These are phyloP conservation scores for Xylaria sp. DNA, from an alignment of 2,329 filamentous ascomycete genomes.

Conservation along the genomic window DNA sequence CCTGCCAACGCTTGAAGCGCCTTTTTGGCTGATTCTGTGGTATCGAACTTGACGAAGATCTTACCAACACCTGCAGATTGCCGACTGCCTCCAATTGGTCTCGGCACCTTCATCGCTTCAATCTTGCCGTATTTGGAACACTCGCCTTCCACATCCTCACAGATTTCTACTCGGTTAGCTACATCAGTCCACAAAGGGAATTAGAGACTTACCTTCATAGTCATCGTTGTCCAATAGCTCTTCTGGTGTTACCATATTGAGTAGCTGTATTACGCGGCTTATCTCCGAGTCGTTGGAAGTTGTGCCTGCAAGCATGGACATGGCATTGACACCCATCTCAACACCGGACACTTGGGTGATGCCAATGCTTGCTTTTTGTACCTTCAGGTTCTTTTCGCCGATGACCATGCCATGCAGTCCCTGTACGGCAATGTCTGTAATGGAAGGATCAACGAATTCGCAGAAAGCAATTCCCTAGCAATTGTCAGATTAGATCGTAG, in stretches of 20 bases:
- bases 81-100: slow-evolving; percentile 83
- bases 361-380: slow-evolving; percentile 89
- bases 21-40: slow-evolving; percentile 79
- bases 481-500: slow-evolving; percentile 45
- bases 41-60: slow-evolving; percentile 95
- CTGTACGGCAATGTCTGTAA: slow-evolving; percentile 87
- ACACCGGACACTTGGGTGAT: slow-evolving; percentile 91
- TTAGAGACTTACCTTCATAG: slow-evolving; percentile 78
- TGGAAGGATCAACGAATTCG: slow-evolving; percentile 83
- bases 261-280: slow-evolving; percentile 85
- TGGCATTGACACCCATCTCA: slow-evolving; percentile 96
- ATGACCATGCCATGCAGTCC: slow-evolving; percentile 94
- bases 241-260: slow-evolving; percentile 98
- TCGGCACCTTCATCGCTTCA: slow-evolving; percentile 89
- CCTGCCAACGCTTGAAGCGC: slow-evolving; percentile 91
- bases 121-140: slow-evolving; percentile 91
- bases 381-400: slow-evolving; percentile 85
- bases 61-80: slow-evolving; percentile 93
- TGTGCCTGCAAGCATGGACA: slow-evolving; percentile 96
- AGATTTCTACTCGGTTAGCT: slow-evolving; percentile 79
- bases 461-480: slow-evolving; percentile 91
- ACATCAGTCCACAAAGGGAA: slow-evolving; percentile 16
- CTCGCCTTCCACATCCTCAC: slow-evolving; percentile 92
- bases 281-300: slow-evolving; percentile 77
- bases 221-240: slow-evolving; percentile 94